Conservation (phyloP, 176 grass and related monocot species). For the Musa troglodytarum region DNA sequence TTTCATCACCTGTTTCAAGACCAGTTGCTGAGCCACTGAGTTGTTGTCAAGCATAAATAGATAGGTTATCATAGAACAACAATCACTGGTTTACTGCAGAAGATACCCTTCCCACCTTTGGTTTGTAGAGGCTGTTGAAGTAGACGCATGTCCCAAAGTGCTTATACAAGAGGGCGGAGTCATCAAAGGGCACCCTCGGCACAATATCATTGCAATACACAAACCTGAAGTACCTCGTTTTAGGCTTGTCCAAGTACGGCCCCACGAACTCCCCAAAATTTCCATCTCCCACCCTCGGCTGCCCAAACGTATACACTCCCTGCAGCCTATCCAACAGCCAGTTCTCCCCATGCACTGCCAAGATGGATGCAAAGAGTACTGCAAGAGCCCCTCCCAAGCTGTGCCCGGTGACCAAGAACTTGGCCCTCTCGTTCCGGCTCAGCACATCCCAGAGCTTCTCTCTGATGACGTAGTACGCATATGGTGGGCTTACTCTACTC, state of each 20-base stretch:
- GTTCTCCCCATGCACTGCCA: slow-evolving; percentile 41
- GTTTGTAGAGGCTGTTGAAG: slow-evolving; percentile 66
- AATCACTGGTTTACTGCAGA: too few species aligned
- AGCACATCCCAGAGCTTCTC: slow-evolving; percentile 34
- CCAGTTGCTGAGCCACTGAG: not conserved
- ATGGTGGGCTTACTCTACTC: not conserved
- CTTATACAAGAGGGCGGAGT: slow-evolving; percentile 47
- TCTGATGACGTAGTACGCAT: slow-evolving; percentile 70
- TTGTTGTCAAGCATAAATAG: not conserved
- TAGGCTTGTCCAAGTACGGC: slow-evolving; percentile 19
- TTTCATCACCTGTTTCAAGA: not conserved
- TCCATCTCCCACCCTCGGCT: slow-evolving; percentile 54
- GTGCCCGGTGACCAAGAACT: slow-evolving; percentile 61
- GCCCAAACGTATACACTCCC: slow-evolving; percentile 81
- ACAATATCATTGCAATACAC: slow-evolving; percentile 79
- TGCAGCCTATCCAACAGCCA: slow-evolving; percentile 29
- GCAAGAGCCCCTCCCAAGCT: slow-evolving; percentile 79
- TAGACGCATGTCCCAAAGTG: slow-evolving; percentile 66
- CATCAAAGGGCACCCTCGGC: slow-evolving; percentile 63
- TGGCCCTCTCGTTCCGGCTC: slow-evolving; percentile 6
- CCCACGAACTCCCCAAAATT: slow-evolving; percentile 38
- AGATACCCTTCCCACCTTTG: slow-evolving; percentile 19
- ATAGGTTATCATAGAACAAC: too few species aligned
- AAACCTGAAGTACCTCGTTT: slow-evolving; percentile 47
- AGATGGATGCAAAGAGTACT: slow-evolving; percentile 50